Evolutionary conservation across 2,329 filamentous ascomycete genomes (phyloP).

Genomic region (Botrytis sinoallii): DNA sequence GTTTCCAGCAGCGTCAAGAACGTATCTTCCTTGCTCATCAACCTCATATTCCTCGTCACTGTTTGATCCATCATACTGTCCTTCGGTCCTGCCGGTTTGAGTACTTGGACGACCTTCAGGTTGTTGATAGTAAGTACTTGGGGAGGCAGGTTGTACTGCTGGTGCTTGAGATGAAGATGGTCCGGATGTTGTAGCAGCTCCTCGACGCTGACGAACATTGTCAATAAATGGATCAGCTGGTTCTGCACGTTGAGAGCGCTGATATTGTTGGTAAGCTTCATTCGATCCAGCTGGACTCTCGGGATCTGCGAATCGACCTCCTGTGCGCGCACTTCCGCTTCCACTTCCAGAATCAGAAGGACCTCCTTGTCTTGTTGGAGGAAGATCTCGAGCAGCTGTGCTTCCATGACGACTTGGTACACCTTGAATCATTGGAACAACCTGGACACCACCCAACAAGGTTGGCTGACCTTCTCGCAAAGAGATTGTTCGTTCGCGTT

Average conservation of each 20-base stretch:
- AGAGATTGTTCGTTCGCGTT: constrained; percentile 81
- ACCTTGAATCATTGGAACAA: constrained; percentile 85
- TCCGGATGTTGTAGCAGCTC: constrained; percentile 24
- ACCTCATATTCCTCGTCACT: constrained; percentile 71
- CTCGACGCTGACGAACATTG: constrained; percentile 32
- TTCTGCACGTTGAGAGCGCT: constrained; percentile 46
- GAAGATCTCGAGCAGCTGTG: constrained; percentile 41
- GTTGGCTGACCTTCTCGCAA: constrained; percentile 85
- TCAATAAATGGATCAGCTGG: constrained; percentile 64
- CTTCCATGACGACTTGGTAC: constrained; percentile 55
- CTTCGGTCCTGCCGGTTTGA: constrained; percentile 30
- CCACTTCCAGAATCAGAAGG: constrained; percentile 39
- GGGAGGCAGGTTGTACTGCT: constrained; percentile 43
- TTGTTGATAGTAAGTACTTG: constrained; percentile 46
- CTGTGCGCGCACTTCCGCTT: constrained; percentile 20
- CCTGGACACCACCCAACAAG: constrained; percentile 87
- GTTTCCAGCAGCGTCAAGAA: constrained; percentile 58
- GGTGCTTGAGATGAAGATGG: constrained; percentile 40
- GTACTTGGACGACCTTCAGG: constrained; percentile 37
- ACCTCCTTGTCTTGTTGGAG: constrained; percentile 46
- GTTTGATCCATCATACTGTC: constrained; percentile 47
- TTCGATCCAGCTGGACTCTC: constrained; percentile 24
- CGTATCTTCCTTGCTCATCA: constrained; percentile 58
- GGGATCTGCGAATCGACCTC: constrained; percentile 27
- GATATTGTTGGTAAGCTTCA: constrained; percentile 32